A percentile compares a stretch with the other conserved stretches of the same genome.
phyloP scores from a whole-genome alignment of 2,329 filamentous ascomycete genomes.

The Aureobasidium sp. region DNA sequence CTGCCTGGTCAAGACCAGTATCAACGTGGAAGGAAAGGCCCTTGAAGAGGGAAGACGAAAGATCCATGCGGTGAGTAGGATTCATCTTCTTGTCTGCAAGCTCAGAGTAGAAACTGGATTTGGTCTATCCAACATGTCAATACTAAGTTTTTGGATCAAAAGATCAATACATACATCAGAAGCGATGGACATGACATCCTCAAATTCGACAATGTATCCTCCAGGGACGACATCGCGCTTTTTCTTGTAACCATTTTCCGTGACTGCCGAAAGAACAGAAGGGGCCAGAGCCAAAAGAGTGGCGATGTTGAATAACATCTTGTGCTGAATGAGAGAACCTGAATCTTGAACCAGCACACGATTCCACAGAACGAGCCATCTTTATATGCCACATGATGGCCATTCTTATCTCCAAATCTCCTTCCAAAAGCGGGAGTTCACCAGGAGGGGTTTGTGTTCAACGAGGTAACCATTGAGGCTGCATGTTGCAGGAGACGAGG shows the following conservation, averaged over 20 bases:
- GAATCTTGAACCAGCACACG: background rate
- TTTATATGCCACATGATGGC: background rate
- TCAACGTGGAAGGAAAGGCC: conserved; percentile 22
- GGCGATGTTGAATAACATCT: conserved; percentile 3
- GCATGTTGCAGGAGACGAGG: conserved; percentile 12
- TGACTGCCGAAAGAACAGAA: conserved; percentile 7
- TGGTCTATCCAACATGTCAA: conserved; percentile 2
- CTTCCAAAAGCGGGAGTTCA: conserved; percentile 7
- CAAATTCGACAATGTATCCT: conserved; percentile 22
- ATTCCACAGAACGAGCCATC: too few species aligned
- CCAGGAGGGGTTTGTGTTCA: conserved; percentile 11
- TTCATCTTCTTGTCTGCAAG: conserved; percentile 18
- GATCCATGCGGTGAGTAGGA: conserved; percentile 20
- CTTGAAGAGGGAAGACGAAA: conserved; percentile 21
- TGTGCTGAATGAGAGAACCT: background rate
- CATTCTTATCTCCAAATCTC: conserved; percentile 11
- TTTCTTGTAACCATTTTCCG: background rate
- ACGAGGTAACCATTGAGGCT: conserved; percentile 5
- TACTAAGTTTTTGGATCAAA: background rate
- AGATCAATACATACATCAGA: background rate
- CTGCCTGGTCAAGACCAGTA: conserved; percentile 19
- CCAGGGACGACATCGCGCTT: conserved; percentile 17
- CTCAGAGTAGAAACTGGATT: conserved; percentile 13
- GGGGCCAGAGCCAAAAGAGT: conserved; percentile 15
- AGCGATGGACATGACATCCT: conserved; percentile 15